Evolutionary conservation across 176 grass and related monocot species (phyloP).

Genomic region (Hsuehochloa calcarea): DNA sequence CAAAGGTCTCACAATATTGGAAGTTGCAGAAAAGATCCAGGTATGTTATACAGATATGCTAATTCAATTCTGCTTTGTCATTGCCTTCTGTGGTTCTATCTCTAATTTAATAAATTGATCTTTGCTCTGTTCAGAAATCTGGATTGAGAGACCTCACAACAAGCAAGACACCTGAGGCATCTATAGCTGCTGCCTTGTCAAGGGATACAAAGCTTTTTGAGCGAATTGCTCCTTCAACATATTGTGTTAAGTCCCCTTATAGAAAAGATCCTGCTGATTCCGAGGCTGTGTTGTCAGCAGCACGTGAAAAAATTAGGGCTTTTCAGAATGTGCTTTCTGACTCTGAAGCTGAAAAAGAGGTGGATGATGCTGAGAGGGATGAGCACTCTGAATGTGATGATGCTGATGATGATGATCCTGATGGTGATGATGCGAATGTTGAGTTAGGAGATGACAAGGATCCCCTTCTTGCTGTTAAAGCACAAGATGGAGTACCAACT

Average conservation of each 20-base stretch:
- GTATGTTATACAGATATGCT: conserved; percentile 43
- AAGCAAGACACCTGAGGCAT: conserved; percentile 99
- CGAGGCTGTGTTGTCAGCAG: conserved; percentile 69
- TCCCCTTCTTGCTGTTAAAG: conserved; percentile 31
- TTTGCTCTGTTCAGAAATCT: conserved; percentile 72
- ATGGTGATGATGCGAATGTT: conserved; percentile 61
- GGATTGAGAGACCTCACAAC: conserved; percentile 96
- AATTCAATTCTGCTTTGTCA: not conserved
- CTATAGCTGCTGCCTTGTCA: conserved; percentile 93
- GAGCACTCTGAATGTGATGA: conserved; percentile 90
- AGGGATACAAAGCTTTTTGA: conserved; percentile 94
- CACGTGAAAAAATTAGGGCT: conserved; percentile 86
- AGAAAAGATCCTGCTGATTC: conserved; percentile 94
- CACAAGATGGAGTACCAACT: conserved; percentile 32
- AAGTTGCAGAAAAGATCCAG: conserved; percentile 99
- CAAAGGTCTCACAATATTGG: conserved; percentile 85
- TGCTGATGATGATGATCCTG: conserved; percentile 75
- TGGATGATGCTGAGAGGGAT: conserved; percentile 70
- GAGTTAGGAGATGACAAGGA: conserved; percentile 53
- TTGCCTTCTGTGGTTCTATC: conserved; percentile 3
- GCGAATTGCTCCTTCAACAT: conserved; percentile 96
- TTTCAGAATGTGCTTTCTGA: conserved; percentile 90
- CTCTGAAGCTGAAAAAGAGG: conserved; percentile 69
- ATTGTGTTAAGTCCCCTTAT: conserved; percentile 83
- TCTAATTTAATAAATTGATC: conserved; percentile 9